Base-by-base conservation (phyloP, 2,329 filamentous ascomycete genomes). In the Fusarium torreyae region DNA sequence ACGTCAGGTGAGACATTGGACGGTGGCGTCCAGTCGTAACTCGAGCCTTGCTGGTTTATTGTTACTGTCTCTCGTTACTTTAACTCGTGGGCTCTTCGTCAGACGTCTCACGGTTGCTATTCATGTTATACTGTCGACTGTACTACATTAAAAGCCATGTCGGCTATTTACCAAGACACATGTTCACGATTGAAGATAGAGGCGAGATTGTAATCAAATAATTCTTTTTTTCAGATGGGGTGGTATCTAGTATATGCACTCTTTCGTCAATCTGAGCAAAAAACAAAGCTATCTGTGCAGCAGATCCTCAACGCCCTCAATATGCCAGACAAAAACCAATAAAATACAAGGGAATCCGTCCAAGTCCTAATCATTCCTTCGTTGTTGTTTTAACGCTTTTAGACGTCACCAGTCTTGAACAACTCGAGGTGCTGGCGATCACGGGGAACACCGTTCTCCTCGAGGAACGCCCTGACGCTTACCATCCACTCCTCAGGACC, bases 401-500 rank as follows among this genome's bases (percentile, higher is more conserved):
- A 75, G 26, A 76, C 22, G 49, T 75, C 74, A 13, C 88, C 88
- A 1, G 88, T 89, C n/a, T 84, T 86, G 70, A 92, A 93, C 31
- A 92, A 77, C 78, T 94, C 92, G 69, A 92, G 83, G 73, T 89
- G 86, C 56, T 92, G 84, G 69, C 88, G 86, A 31, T 84, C 83
- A n/a, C 79, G 77, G 2, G 81, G 78, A 2, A 94, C 89, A 1
- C 90, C 90, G 57, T 82, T 78, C 4, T 73, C 80, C 70, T 84
- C 79, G 58, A 94, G 80, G 69, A 81, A 84, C 9, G 79, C 77
- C 68, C 87, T 81, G 22, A 87, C 81, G 38, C 88, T 86, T 11
- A 84, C 72, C 92, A 94, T 94, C 82, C 94, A 94, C 9, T 77
- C 75, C 63, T 85, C 83, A 0, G 92, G 92, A 0, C 92, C 92